Evolutionary conservation across 768 basidiomycete genomes (phyloP), one percentile per base, ranked within the genome.

Genomic region (Myochromella boudieri): DNA sequence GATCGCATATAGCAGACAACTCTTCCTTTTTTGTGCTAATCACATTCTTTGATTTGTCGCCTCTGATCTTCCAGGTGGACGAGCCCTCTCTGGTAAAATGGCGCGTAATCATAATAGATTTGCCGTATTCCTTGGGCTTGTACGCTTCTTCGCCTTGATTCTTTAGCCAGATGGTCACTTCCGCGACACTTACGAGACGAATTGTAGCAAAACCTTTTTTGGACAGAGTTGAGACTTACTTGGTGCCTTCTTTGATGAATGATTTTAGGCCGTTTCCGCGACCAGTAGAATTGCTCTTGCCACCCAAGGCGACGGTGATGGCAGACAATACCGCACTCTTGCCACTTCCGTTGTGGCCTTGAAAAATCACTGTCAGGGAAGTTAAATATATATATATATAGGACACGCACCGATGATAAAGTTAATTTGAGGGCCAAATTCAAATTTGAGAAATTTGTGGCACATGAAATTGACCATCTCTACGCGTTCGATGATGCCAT

Each of bases 381-480:
- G 24, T 47, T 11, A 48, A 5, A n/a, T n/a, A 24, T 37, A n/a
- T 28, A 1, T 38, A 29, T 42, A 25, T 22, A 26, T 14, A 24
- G 29, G 36, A 36, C 9, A 22, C 37, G 20, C 56, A 85, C 92
- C 93, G 29, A 95, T 95, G 56, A 99, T 90, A 60, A 98, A 98
- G 68, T 98, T 99, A 60, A 99, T 90, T 64, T 95, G 91, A 7
- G 89, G 86, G 0, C 93, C 92, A 53, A 98, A 92, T 2, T 78
- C 76, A 66, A 97, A 91, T 1, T 77, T 84, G 36, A 94, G 74
- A 65, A 77, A 84, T 62, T 83, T 78, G 68, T 98, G 95, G 65
- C 94, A 97, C 94, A 98, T 95, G 69, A 98, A 98, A 60, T 97
- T 86, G 59, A 83, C 77, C 80, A 92, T 82, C 60, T 93, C 87